Percentiles rank a stretch among this genome's conserved stretches.
phyloP scores from a whole-genome alignment of 257 asterid genomes.

The Buddleja alternifolia region DNA sequence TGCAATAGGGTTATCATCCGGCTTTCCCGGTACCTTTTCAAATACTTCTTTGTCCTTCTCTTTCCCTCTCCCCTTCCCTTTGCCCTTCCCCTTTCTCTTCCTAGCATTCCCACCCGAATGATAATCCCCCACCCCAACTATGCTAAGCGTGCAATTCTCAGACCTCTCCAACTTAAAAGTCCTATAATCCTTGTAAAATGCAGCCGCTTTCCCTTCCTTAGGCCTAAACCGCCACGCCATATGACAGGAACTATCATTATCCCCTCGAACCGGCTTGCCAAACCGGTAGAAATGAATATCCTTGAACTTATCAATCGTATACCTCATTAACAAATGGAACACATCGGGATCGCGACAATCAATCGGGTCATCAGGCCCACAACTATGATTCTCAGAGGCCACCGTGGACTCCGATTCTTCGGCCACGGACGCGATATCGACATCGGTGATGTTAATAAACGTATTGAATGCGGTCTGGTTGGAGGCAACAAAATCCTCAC shows the following conservation, averaged over 20 bases:
- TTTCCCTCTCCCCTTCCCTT: conserved; percentile 25
- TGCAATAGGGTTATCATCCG: conserved; percentile 30
- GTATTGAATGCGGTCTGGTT: conserved; percentile 46
- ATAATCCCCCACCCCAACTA: conserved; percentile 73
- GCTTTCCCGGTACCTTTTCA: conserved; percentile 42
- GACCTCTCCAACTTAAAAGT: conserved; percentile 53
- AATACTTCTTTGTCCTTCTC: conserved; percentile 26
- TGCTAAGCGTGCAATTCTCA: conserved; percentile 67
- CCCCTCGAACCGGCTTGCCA: conserved; percentile 81
- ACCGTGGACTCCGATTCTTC: conserved; percentile 20
- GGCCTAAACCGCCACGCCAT: conserved; percentile 96
- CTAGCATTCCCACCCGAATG: conserved; percentile 90
- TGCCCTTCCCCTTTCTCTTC: conserved; percentile 57
- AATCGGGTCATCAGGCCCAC: conserved; percentile 58
- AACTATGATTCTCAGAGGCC: conserved; percentile 36
- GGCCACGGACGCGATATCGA: conserved; percentile 36
- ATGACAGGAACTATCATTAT: conserved; percentile 67
- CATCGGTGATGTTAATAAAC: conserved; percentile 57
- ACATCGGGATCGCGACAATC: conserved; percentile 82
- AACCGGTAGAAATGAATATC: conserved; percentile 72
- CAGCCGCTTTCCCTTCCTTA: conserved; percentile 64
- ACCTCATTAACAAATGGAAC: conserved; percentile 77
- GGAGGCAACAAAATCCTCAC: conserved; percentile 52
- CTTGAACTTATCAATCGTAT: conserved; percentile 66
- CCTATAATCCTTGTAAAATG: conserved; percentile 73